Conservation (phyloP, 345 rosid genomes). For the Rhodomyrtus tomentosa region DNA sequence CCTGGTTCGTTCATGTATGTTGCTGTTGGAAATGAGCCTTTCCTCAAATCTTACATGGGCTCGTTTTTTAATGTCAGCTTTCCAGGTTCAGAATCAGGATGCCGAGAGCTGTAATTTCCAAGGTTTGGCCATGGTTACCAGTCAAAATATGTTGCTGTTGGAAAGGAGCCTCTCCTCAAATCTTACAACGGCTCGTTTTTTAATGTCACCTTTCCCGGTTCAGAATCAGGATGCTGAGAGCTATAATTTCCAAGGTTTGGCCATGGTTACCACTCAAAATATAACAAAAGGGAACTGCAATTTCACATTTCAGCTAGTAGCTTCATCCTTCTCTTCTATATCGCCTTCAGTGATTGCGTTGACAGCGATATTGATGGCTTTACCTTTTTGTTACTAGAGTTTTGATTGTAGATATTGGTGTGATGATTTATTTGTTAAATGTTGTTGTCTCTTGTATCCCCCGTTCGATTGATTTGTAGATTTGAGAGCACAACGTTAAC, state of each 20-base stretch:
- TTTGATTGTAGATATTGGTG: background rate
- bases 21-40: constrained; percentile 25
- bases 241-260: constrained; percentile 38
- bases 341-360: background rate
- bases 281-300: constrained; percentile 1
- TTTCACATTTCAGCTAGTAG: constrained; percentile 6
- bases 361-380: background rate
- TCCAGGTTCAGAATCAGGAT: too few relatives aligned
- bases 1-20: constrained; percentile 1
- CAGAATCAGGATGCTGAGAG: constrained; percentile 32
- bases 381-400: background rate
- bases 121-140: too few relatives aligned
- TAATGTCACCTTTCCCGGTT: constrained; percentile 24
- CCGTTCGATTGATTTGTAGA: background rate
- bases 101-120: too few relatives aligned
- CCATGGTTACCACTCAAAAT: constrained; percentile 7
- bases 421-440: background rate
- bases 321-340: background rate
- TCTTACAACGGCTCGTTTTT: constrained; percentile 29
- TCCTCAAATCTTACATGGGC: too few relatives aligned
- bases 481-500: background rate
- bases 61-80: too few relatives aligned
- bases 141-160: too few relatives aligned
- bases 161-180: too few relatives aligned
- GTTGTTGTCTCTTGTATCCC: background rate